Percentiles rank a stretch among this genome's conserved stretches.
These are phyloP conservation scores for Turritis glabra DNA, from an alignment of 345 rosid species.

Conservation along the genomic window DNA sequence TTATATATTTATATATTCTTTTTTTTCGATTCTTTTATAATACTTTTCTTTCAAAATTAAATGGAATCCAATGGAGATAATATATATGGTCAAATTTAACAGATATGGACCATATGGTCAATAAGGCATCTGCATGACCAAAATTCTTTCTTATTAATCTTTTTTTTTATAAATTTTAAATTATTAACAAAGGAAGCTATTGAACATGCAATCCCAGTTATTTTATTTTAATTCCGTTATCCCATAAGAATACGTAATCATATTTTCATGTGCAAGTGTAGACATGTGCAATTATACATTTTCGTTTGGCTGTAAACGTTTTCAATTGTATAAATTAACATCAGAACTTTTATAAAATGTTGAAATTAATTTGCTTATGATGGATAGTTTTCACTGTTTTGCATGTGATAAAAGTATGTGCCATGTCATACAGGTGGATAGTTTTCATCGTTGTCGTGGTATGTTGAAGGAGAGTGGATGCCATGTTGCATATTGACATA, in stretches of 20 bases:
- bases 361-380: too few relatives aligned
- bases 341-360: too few relatives aligned
- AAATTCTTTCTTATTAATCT: neutral
- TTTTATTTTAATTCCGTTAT: neutral
- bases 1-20: neutral
- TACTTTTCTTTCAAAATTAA: neutral
- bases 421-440: too few relatives aligned
- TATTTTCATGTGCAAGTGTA: neutral
- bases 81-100: neutral
- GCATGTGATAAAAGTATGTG: too few relatives aligned
- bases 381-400: too few relatives aligned
- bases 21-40: neutral
- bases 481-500: too few relatives aligned
- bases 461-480: too few relatives aligned
- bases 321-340: too few relatives aligned
- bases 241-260: neutral
- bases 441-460: too few relatives aligned
- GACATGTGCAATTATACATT: too few relatives aligned
- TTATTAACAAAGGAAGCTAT: neutral
- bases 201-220: neutral
- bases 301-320: too few relatives aligned
- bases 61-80: constrained; percentile 13
- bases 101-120: constrained; percentile 18
- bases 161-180: neutral
- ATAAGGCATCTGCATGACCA: constrained; percentile 2